Conservation (phyloP, 2,329 filamentous ascomycete genomes). For the Diaporthe vaccinii region DNA sequence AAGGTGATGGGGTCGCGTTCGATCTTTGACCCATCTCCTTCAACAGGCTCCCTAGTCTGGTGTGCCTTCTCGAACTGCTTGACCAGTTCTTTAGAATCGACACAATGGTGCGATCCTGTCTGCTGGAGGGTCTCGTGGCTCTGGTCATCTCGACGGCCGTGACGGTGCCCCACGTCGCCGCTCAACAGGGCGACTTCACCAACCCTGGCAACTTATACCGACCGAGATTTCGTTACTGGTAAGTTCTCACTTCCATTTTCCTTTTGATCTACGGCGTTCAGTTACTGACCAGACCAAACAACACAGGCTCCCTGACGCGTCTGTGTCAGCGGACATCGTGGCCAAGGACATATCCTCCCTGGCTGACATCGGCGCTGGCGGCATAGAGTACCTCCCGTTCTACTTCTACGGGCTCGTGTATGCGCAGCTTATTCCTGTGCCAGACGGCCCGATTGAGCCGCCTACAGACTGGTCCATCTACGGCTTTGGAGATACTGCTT, state of each 20-base stretch:
- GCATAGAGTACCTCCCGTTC: slow-evolving; percentile 33
- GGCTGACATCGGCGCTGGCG: slow-evolving; percentile 29
- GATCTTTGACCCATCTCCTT: background rate
- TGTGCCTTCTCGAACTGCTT: background rate
- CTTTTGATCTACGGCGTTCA: too few species aligned
- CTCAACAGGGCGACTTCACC: slow-evolving; percentile 19
- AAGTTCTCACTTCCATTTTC: background rate
- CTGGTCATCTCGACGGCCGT: slow-evolving; percentile 1
- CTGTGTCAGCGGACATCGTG: slow-evolving; percentile 19
- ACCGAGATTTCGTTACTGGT: slow-evolving; percentile 31
- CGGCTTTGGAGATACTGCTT: slow-evolving; percentile 54
- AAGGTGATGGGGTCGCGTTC: background rate
- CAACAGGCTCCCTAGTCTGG: background rate
- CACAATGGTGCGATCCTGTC: slow-evolving; percentile 14
- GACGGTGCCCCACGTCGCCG: background rate
- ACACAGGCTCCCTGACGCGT: slow-evolving; percentile 28
- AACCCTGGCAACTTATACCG: slow-evolving; percentile 25
- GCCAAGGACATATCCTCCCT: slow-evolving; percentile 35
- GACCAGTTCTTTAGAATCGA: background rate
- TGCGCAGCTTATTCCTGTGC: background rate
- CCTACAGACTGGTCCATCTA: slow-evolving; percentile 38
- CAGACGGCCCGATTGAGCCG: background rate
- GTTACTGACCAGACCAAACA: background rate
- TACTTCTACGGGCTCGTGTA: slow-evolving; percentile 36
- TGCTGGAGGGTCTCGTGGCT: background rate